Evolutionary conservation across 495 filamentous ascomycete genomes (phyloP).

Genomic region (Xylaria scruposa): DNA sequence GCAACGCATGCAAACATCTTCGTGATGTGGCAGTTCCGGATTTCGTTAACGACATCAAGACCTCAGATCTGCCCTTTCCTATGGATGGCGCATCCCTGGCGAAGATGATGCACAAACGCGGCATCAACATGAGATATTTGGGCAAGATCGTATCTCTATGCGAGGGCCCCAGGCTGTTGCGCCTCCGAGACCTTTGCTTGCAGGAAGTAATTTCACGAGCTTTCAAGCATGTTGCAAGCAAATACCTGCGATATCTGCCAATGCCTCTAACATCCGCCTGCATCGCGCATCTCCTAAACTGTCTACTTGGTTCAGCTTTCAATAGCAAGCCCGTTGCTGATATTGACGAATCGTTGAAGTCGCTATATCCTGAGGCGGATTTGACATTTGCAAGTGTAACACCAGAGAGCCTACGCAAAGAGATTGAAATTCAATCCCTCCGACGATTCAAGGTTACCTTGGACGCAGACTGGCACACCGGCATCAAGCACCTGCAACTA

Average conservation of each 20-base stretch:
- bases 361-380: conserved; percentile 82
- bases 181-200: conserved; percentile 74
- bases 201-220: conserved; percentile 94
- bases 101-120: conserved; percentile 91
- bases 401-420: conserved; percentile 69
- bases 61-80: conserved; percentile 94
- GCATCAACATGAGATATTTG: conserved; percentile 96
- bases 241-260: conserved; percentile 81
- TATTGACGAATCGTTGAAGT: conserved; percentile 73
- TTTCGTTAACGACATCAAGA: conserved; percentile 80
- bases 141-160: conserved; percentile 78
- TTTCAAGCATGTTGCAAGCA: conserved; percentile 90
- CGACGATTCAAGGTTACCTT: conserved; percentile 80
- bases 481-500: conserved; percentile 77
- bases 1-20: conserved; percentile 80
- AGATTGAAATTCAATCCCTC: conserved; percentile 73
- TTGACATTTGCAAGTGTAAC: conserved; percentile 79
- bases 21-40: conserved; percentile 73
- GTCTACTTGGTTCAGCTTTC: conserved; percentile 78
- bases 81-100: conserved; percentile 96
- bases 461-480: conserved; percentile 66
- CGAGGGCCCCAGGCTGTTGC: conserved; percentile 72
- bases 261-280: conserved; percentile 75
- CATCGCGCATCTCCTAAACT: conserved; percentile 91
- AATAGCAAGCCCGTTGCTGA: conserved; percentile 79